Conservation (phyloP, 306 rosid species). For the Medicago arabica region DNA sequence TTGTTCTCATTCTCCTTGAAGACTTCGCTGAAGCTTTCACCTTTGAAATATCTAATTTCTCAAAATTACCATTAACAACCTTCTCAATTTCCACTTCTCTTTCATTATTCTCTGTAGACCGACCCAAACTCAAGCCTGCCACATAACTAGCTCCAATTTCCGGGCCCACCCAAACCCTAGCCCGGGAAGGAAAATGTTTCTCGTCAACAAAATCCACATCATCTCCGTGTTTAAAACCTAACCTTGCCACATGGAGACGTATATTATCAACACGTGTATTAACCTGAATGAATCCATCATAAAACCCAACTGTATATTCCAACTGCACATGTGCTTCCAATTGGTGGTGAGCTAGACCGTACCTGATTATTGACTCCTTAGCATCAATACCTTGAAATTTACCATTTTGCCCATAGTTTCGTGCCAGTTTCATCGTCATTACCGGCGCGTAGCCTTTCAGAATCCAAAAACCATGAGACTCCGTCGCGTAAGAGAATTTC, state of each 20-base stretch:
- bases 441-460: constrained; percentile 86
- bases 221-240: constrained; percentile 56
- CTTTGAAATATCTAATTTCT: constrained; percentile 44
- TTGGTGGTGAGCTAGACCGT: constrained; percentile 85
- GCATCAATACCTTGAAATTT: constrained; percentile 56
- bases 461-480: constrained; percentile 79
- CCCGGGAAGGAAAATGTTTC: constrained; percentile 74
- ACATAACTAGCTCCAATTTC: constrained; percentile 85
- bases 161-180: constrained; percentile 84
- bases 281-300: constrained; percentile 75
- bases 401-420: constrained; percentile 39
- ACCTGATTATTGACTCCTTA: constrained; percentile 67
- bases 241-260: constrained; percentile 67
- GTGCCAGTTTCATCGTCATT: constrained; percentile 63
- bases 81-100: constrained; percentile 65
- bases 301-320: constrained; percentile 67
- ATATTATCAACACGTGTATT: constrained; percentile 75
- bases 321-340: constrained; percentile 81
- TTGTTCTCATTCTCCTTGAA: constrained; percentile 48
- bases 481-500: constrained; percentile 71
- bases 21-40: constrained; percentile 53
- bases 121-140: constrained; percentile 73
- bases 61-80: constrained; percentile 59
- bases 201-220: constrained; percentile 66
- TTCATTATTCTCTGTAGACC: constrained; percentile 73